Evolutionary conservation across 2,329 filamentous ascomycete genomes (phyloP).

Genomic region (Phialophora chinensis): DNA sequence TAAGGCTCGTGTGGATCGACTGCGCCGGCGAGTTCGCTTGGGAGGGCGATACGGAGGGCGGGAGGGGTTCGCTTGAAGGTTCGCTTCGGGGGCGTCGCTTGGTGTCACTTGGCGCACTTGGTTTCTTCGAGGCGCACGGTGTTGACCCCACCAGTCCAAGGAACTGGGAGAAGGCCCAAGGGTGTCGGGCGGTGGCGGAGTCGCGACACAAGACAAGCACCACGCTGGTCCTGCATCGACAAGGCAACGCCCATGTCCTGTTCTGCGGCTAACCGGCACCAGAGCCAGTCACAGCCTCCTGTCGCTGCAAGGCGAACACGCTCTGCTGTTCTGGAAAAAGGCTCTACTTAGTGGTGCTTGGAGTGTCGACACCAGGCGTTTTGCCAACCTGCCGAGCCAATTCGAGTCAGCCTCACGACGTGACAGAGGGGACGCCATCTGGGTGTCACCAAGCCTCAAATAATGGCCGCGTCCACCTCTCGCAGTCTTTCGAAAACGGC

Average conservation of each 20-base stretch:
- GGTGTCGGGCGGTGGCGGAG: background rate
- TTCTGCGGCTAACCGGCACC: background rate
- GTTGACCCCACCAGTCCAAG: background rate
- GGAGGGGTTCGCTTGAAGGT: background rate
- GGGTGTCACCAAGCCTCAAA: slow-evolving; percentile 1
- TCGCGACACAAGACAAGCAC: background rate
- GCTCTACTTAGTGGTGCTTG: background rate
- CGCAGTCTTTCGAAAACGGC: background rate
- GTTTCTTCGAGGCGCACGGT: background rate
- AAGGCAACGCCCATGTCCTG: background rate
- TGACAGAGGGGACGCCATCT: background rate
- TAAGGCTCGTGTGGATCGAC: background rate
- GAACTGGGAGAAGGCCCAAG: background rate
- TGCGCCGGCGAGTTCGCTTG: background rate
- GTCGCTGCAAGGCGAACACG: background rate
- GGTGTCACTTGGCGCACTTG: background rate
- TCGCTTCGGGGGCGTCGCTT: background rate
- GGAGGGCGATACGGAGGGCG: too few species aligned
- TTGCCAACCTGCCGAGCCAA: background rate
- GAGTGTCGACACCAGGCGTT: background rate
- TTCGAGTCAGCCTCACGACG: slow-evolving; percentile 6
- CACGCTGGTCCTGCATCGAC: background rate
- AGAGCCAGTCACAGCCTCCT: background rate
- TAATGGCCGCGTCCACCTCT: slow-evolving; percentile 4
- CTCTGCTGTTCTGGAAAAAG: background rate